Evolutionary conservation across 2,329 filamentous ascomycete genomes (phyloP).

Genomic region (Penicillium sp.): DNA sequence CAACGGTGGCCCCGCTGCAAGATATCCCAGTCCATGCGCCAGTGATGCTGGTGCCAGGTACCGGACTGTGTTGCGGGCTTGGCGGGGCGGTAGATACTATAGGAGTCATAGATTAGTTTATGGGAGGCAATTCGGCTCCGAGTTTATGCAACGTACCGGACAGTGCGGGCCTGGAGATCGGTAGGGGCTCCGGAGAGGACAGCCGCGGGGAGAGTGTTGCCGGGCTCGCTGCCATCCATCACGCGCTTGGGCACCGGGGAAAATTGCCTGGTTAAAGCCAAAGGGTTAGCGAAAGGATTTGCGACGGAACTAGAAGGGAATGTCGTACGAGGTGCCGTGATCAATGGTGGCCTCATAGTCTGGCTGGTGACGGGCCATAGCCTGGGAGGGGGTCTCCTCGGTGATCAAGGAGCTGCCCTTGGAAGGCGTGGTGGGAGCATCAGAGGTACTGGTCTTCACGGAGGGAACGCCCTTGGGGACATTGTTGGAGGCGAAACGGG

Average conservation of each 20-base stretch:
- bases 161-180: constrained; percentile 89
- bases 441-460: constrained; percentile 51
- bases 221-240: constrained; percentile 86
- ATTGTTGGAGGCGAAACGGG: constrained; percentile 39
- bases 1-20: constrained; percentile 89
- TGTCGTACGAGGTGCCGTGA: constrained; percentile 81
- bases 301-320: constrained; percentile 1
- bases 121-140: background rate
- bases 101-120: constrained; percentile 12
- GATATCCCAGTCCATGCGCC: constrained; percentile 99
- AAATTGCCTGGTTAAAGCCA: constrained; percentile 58
- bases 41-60: constrained; percentile 76
- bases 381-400: constrained; percentile 51
- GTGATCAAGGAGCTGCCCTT: constrained; percentile 50
- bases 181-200: constrained; percentile 88
- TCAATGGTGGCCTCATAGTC: constrained; percentile 80
- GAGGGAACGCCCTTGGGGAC: constrained; percentile 51
- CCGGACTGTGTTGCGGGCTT: constrained; percentile 98
- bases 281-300: constrained; percentile 28
- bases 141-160: constrained; percentile 63
- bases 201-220: constrained; percentile 72
- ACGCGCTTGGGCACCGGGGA: constrained; percentile 86
- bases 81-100: constrained; percentile 83
- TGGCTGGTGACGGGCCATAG: constrained; percentile 65
- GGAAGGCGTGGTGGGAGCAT: constrained; percentile 43